phyloP scores from a whole-genome alignment of 805 yeast species.

The Komagataella populi region DNA sequence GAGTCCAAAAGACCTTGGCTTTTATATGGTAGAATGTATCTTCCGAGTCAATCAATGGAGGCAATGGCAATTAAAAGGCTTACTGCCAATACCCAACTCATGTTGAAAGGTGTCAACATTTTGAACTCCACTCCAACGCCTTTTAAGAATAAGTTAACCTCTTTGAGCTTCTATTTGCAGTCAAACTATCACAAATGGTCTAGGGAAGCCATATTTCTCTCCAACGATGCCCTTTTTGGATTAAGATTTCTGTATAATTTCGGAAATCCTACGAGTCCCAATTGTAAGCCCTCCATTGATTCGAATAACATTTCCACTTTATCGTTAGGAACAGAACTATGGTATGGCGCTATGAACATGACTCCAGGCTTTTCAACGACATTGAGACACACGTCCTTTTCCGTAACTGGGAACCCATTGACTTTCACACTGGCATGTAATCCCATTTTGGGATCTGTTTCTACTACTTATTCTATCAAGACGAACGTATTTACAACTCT shows the following conservation, averaged over 20 bases:
- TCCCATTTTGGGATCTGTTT: slow-evolving; percentile 81
- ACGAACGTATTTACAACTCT: slow-evolving; percentile 67
- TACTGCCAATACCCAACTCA: slow-evolving; percentile 44
- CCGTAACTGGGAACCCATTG: slow-evolving; percentile 80
- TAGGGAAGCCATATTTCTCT: slow-evolving; percentile 66
- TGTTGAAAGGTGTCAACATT: slow-evolving; percentile 65
- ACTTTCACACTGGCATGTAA: slow-evolving; percentile 79
- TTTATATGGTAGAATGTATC: slow-evolving; percentile 74
- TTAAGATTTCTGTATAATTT: slow-evolving; percentile 67
- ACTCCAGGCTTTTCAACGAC: slow-evolving; percentile 88
- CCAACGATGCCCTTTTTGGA: slow-evolving; percentile 77
- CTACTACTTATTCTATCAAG: slow-evolving; percentile 77
- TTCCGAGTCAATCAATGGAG: slow-evolving; percentile 79
- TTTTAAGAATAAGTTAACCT: slow-evolving; percentile 19
- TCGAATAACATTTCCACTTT: slow-evolving; percentile 36
- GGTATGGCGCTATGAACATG: slow-evolving; percentile 76
- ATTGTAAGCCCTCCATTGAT: slow-evolving; percentile 1
- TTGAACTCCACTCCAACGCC: slow-evolving; percentile 13
- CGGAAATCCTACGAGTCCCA: slow-evolving; percentile 11
- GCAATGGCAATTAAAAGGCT: slow-evolving; percentile 70
- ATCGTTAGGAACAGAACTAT: slow-evolving; percentile 73
- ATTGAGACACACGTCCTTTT: slow-evolving; percentile 69
- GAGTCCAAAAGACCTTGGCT: slow-evolving; percentile 23
- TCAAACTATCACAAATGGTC: slow-evolving; percentile 47
- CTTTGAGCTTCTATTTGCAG: slow-evolving; percentile 60